These are phyloP conservation scores for Penicillium sp. DNA, from an alignment of 2,329 filamentous ascomycete species.

Conservation along the genomic window DNA sequence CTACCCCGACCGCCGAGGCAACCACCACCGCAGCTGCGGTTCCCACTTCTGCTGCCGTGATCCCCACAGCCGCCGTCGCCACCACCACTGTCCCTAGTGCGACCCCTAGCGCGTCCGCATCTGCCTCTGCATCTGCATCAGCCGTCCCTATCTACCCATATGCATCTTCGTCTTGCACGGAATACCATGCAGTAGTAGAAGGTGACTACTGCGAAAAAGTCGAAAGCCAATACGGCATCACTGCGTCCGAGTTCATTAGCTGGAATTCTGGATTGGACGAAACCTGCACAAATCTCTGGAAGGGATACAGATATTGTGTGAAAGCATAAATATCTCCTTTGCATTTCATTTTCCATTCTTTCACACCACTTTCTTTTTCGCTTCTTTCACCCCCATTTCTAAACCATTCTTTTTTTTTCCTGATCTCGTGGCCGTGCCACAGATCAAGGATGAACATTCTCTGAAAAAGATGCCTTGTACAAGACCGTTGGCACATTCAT, in stretches of 20 bases:
- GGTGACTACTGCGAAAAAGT: conserved; percentile 30
- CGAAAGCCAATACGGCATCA: conserved; percentile 18
- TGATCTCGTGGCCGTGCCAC: not conserved
- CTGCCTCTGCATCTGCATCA: conserved; percentile 2
- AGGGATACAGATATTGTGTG: conserved; percentile 32
- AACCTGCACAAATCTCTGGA: conserved; percentile 31
- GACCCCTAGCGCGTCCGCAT: conserved; percentile 2
- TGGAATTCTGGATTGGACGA: conserved; percentile 30
- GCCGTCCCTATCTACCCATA: conserved; percentile 21
- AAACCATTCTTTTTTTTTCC: not conserved
- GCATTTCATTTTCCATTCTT: not conserved
- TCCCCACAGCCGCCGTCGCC: not conserved
- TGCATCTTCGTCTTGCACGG: conserved; percentile 20
- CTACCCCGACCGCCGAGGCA: conserved; percentile 1
- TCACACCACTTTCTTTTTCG: not conserved
- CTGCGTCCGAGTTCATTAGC: conserved; percentile 19
- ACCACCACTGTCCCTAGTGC: not conserved
- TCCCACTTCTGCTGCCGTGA: not conserved
- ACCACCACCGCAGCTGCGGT: not conserved
- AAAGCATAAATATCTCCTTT: conserved; percentile 14
- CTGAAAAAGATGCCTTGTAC: conserved; percentile 4
- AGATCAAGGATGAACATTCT: conserved; percentile 2
- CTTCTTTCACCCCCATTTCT: not conserved
- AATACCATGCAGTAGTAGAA: conserved; percentile 20
- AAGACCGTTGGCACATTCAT: conserved; percentile 10